Conservation (phyloP, 148 eudicot genomes). For the Diospyros kaki region DNA sequence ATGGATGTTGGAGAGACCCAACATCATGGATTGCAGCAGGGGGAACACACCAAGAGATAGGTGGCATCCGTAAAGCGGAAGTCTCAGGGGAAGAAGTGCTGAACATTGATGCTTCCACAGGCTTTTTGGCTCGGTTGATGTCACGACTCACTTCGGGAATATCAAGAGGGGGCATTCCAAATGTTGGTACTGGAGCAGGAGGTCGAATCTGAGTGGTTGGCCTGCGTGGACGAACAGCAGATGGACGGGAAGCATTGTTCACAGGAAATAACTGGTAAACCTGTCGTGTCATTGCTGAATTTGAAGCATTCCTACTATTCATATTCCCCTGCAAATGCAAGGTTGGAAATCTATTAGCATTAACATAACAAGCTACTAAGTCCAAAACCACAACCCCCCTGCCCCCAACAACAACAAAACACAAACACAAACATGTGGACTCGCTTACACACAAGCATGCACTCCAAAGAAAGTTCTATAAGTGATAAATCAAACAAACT, state of each 20-base stretch:
- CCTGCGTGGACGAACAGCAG: conserved; percentile 32
- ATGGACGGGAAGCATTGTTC: conserved; percentile 34
- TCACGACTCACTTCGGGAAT: conserved; percentile 35
- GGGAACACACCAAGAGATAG: conserved; percentile 43
- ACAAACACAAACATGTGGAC: too few relatives aligned
- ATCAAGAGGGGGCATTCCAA: conserved; percentile 41
- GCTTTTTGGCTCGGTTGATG: conserved; percentile 38
- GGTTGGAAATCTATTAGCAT: conserved; percentile 10
- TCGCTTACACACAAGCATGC: too few relatives aligned
- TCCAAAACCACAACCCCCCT: too few relatives aligned
- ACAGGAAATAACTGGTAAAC: conserved; percentile 34
- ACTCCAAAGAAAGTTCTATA: too few relatives aligned
- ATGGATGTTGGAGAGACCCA: conserved; percentile 52
- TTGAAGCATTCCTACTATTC: conserved; percentile 47
- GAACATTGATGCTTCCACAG: conserved; percentile 73
- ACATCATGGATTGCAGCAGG: conserved; percentile 67
- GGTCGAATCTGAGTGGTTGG: conserved; percentile 35
- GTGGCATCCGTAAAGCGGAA: conserved; percentile 31
- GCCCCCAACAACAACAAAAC: too few relatives aligned
- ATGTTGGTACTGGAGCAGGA: conserved; percentile 40
- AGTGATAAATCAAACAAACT: too few relatives aligned
- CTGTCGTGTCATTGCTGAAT: conserved; percentile 34
- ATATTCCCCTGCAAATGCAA: conserved; percentile 62
- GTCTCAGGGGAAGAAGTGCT: conserved; percentile 38
- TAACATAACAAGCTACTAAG: background rate